Base-by-base conservation (phyloP, 768 basidiomycete species). In the Crepidotus variabilis region DNA sequence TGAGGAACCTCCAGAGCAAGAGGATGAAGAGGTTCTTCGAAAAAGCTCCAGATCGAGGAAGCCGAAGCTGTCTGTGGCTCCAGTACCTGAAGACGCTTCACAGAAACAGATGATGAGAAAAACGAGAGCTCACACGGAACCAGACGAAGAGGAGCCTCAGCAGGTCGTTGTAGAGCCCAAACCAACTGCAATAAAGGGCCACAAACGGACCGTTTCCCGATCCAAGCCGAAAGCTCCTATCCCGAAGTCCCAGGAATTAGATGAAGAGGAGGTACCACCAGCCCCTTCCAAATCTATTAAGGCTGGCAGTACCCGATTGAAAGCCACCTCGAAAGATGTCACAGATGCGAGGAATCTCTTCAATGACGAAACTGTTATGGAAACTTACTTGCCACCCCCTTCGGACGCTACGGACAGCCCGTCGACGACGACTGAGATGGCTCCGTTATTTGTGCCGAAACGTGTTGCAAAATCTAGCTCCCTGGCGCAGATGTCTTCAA, bases 51-150 rank as follows among this genome's bases (percentile, higher is more conserved):
- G 63, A 18, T 33, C 62, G 6, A 67, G 58, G 55, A 34, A 32
- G 13, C 33, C 60, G 2, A 65, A 68, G 50, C 48, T 52, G 20
- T 32, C 61, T 14, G 39, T 59, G 10, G 55, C 60, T 22, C 43
- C 55, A 6, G 5, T 50, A 1, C 47, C 56, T 14, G 55, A 52
- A 11, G 45, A 57, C n/a, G 8, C 54, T 21, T 18, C 57, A 18
- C 60, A 61, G 34, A 67, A 66, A 51, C 47, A 58, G 14, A 64
- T 69, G 16, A 60, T 65, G 21, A 59, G 65, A 11, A 70, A 67
- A 56, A 23, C 63, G 7, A 67, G 68, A 53, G 55, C 52, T 14
- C 56, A 55, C 22, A 34, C 50, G 57, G 59, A 66, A 57, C 51
- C 59, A 3, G 66, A 67, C 52, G 57, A 61, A 52, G 59, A 62